Base-by-base conservation (phyloP, 306 rosid genomes). In the Lupinus albus region DNA sequence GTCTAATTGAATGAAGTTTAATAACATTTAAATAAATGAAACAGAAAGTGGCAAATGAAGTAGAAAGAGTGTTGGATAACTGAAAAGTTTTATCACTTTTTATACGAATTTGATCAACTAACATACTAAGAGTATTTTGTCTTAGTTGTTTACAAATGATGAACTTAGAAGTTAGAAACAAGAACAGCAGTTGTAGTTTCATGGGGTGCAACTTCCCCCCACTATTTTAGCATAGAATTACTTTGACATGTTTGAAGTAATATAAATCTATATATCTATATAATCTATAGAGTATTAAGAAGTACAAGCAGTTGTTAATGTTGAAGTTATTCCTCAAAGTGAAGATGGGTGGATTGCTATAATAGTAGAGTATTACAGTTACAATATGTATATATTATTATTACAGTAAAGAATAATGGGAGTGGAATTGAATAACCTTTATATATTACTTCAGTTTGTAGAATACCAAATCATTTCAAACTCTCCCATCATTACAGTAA, bases 141-240 rank as follows among this genome's bases (percentile, higher is more conserved):
- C 8, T 8, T 52, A 35, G 14, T 52, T 60, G 59, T 62, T 72
- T 77, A 48, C 54, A 79, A 57, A 51, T 13, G 5, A 61, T 13
- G 65, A 61, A 44, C 46, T 25, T 7, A 4, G 65, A 61, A 44
- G 39, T 25, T 7, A 4, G 68, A 7, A 72, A 69, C 76, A 48
- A 57, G 46, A 70, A 73, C 73, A 78, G 71, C 87, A 76, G 86
- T 86, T 86, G 64, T 47, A 53, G 8, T 47, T 59, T 70, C 79
- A 73, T 78, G 78, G 81, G 42, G 67, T 68, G 76, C 50, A 73
- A 79, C 79, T 73, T 56, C 73, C 73, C 65, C 73, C 79, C 68
- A 73, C 63, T 67, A 67, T 61, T 25, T 38, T 16, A 28, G 33
- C 6, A 18, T 15, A 47, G 30, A 15, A 14, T 13, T 21, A 25